Percentiles rank a stretch among this genome's conserved stretches.
Conservation (phyloP, 352 stramenopile species). For the Phytophthora syringae region DNA sequence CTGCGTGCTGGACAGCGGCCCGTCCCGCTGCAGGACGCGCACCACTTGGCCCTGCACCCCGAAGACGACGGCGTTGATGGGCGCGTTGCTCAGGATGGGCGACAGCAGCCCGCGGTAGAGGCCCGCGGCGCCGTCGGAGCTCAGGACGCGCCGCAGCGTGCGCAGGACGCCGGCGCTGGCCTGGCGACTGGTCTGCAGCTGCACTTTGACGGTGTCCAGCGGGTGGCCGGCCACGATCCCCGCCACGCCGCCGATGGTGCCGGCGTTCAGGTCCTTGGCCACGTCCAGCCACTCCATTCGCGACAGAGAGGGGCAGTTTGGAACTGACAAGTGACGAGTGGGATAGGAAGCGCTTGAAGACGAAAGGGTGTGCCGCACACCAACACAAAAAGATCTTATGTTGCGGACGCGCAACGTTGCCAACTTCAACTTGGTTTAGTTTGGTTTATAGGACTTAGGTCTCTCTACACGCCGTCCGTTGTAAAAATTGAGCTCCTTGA, state of each 20-base stretch:
- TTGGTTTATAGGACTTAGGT: too few relatives aligned
- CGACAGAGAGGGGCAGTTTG: too few relatives aligned
- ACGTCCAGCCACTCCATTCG: slow-evolving; percentile 85
- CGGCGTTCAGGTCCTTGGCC: slow-evolving; percentile 78
- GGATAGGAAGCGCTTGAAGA: slow-evolving; percentile 5
- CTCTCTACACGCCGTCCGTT: background rate
- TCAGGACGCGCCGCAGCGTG: slow-evolving; percentile 57
- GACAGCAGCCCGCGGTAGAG: slow-evolving; percentile 78
- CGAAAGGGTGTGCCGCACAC: slow-evolving; percentile 1
- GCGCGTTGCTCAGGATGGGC: slow-evolving; percentile 82
- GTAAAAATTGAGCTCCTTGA: background rate
- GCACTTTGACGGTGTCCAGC: slow-evolving; percentile 87
- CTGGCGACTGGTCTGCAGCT: slow-evolving; percentile 63
- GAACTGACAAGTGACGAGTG: background rate
- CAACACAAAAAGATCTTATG: background rate
- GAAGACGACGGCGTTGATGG: slow-evolving; percentile 86
- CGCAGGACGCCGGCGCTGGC: slow-evolving; percentile 40
- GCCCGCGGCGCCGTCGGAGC: slow-evolving; percentile 53
- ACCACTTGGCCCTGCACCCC: slow-evolving; percentile 67
- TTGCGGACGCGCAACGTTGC: background rate
- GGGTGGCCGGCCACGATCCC: slow-evolving; percentile 80
- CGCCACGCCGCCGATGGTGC: slow-evolving; percentile 74
- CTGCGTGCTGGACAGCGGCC: slow-evolving; percentile 43
- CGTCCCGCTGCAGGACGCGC: slow-evolving; percentile 47
- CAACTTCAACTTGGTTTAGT: background rate